Evolutionary conservation across 2,329 filamentous ascomycete species (phyloP), one percentile per base, ranked within the genome.

Genomic region (Pleomassaria siparia): DNA sequence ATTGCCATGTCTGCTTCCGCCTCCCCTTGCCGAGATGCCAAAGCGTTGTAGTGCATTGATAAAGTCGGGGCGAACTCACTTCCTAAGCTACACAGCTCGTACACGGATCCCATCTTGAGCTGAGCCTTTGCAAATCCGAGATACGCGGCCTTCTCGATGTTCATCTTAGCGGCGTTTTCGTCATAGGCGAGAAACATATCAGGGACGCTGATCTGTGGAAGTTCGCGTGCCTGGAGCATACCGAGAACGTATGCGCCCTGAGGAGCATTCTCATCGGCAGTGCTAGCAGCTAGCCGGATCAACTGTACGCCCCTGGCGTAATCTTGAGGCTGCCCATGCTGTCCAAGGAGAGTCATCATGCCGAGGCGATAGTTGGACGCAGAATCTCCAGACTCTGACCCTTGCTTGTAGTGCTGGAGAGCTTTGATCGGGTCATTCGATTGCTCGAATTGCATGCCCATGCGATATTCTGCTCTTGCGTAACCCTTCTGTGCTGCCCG

Each of bases 371-470:
- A 87, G 66, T 84, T 87, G 4, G 91, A 91, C 3, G 94, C 94
- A 13, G 94, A 96, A 73, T 99, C 94, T 20, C 86, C 85, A 58
- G 86, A 76, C 41, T 84, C 81, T 41, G 94, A 85, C 41, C 94
- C 94, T 40, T 83, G 81, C 56, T 90, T 84, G 72, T 97, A 99
- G 71, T 97, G 91, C 63, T 87, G 85, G 64, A 96, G 85, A 5
- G 94, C 94, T 70, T 95, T 96, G 53, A 86, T 81, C 50, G 91
- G 86, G 64, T 99, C 92, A 65, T 95, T 95, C 4, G 91, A 92
- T 69, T 88, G 91, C 73, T 99, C 94, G 68, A 91, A 97, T 47
- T 96, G 87, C 92, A 97, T 99, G 53, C 94, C 94, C 74, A 99
- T 95, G 39, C 94, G 85, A 71, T 99, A 99, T 71, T 97, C 90